These are phyloP conservation scores for Phytophthora podocarpi DNA, from an alignment of 352 stramenopile species.

Conservation along the genomic window DNA sequence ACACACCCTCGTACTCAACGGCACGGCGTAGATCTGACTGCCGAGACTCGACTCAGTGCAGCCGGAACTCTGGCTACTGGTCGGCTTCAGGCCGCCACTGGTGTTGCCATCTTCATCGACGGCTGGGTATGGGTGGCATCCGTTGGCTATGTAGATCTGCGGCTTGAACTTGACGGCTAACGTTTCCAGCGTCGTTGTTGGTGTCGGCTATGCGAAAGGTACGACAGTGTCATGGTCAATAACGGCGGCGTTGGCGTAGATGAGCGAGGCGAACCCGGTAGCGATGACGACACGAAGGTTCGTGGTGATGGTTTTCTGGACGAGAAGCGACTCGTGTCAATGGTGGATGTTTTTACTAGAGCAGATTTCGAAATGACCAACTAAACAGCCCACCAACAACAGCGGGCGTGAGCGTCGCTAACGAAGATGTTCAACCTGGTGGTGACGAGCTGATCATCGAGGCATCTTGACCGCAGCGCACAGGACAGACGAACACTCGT, in stretches of 20 bases:
- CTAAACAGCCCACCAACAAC: neutral
- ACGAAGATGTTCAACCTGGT: conserved; percentile 5
- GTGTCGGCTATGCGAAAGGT: conserved; percentile 16
- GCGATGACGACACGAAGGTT: conserved; percentile 1
- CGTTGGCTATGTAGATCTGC: too few relatives aligned
- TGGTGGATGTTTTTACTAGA: neutral
- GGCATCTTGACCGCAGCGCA: too few relatives aligned
- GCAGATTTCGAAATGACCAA: conserved; percentile 9
- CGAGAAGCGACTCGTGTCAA: too few relatives aligned
- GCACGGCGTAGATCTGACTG: conserved; percentile 37
- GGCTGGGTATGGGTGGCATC: too few relatives aligned
- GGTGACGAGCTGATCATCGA: too few relatives aligned
- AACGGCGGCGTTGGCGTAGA: conserved; percentile 4
- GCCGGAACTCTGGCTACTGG: conserved; percentile 20
- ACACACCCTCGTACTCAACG: conserved; percentile 28
- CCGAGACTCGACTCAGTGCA: conserved; percentile 28
- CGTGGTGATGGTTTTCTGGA: conserved; percentile 5
- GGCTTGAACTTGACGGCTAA: too few relatives aligned
- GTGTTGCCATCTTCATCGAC: too few relatives aligned
- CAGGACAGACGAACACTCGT: too few relatives aligned
- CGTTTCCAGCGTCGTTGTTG: neutral
- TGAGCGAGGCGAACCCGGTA: neutral
- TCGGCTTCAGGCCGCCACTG: conserved; percentile 26
- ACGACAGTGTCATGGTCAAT: conserved; percentile 22
- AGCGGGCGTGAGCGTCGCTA: neutral